Conservation (phyloP, 2,329 filamentous ascomycete species). For the Xylaria sp. region DNA sequence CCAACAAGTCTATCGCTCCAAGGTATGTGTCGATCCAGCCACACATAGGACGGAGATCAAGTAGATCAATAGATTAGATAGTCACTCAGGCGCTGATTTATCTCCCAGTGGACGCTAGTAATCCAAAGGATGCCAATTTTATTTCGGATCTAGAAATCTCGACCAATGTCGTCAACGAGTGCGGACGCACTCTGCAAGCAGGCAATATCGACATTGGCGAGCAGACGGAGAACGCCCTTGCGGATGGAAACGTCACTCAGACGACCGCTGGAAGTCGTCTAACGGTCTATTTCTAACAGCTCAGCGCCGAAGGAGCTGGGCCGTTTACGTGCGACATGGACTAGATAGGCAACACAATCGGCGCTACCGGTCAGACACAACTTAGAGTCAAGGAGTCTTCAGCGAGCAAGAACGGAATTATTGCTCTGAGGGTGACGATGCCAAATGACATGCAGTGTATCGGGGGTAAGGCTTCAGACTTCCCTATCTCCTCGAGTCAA, state of each 20-base stretch:
- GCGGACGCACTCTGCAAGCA: conserved; percentile 60
- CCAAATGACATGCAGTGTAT: conserved; percentile 50
- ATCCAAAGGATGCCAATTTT: conserved; percentile 42
- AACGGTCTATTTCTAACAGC: conserved; percentile 59
- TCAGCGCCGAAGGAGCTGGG: conserved; percentile 53
- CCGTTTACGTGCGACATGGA: conserved; percentile 55
- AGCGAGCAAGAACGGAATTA: conserved; percentile 41
- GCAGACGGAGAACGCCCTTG: conserved; percentile 50
- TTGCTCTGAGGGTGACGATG: conserved; percentile 53
- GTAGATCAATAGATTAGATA: conserved; percentile 35
- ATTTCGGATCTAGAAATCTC: conserved; percentile 47
- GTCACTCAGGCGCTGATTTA: conserved; percentile 43
- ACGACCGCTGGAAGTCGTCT: conserved; percentile 62
- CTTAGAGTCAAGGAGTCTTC: conserved; percentile 55
- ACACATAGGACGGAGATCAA: conserved; percentile 12
- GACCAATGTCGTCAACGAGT: conserved; percentile 55
- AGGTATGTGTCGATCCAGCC: conserved; percentile 41
- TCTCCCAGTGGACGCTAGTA: conserved; percentile 37
- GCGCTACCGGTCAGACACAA: conserved; percentile 55
- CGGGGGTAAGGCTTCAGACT: conserved; percentile 45
- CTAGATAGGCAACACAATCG: conserved; percentile 50
- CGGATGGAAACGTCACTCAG: conserved; percentile 48
- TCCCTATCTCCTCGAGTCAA: not conserved
- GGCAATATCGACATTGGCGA: conserved; percentile 60
- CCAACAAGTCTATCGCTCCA: conserved; percentile 46